These are phyloP conservation scores for Pachyrhizus erosus DNA, from an alignment of 306 rosid genomes.

Conservation along the genomic window DNA sequence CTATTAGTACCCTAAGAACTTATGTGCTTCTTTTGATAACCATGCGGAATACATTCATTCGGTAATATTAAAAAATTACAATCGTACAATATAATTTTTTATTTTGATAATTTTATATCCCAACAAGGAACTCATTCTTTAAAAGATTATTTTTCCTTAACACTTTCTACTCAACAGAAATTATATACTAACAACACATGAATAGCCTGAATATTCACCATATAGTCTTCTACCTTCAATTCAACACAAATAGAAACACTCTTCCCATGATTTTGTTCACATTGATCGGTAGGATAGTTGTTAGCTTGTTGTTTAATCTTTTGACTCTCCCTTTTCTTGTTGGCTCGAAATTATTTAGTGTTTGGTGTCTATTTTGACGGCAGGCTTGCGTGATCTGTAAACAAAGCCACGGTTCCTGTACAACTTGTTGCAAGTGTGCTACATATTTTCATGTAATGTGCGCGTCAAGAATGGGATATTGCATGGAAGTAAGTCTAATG, in stretches of 20 bases:
- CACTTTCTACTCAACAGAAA: background rate
- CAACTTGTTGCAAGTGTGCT: constrained; percentile 88
- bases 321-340: background rate
- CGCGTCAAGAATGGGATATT: constrained; percentile 86
- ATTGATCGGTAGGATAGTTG: background rate
- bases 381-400: constrained; percentile 88
- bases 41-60: constrained; percentile 24
- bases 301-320: background rate
- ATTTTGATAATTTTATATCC: constrained; percentile 3
- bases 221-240: background rate
- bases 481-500: constrained; percentile 79
- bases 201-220: background rate
- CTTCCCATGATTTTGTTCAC: constrained; percentile 7
- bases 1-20: constrained; percentile 31
- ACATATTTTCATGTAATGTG: constrained; percentile 89
- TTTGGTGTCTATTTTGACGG: constrained; percentile 42
- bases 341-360: background rate
- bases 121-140: background rate
- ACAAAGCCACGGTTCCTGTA: constrained; percentile 91
- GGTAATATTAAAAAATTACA: background rate
- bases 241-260: background rate
- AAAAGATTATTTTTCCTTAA: background rate
- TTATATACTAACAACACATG: background rate
- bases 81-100: background rate
- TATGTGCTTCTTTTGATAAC: constrained; percentile 11